Conservation (phyloP, 2,329 filamentous ascomycete genomes). For the Paecilomyces fulvus region DNA sequence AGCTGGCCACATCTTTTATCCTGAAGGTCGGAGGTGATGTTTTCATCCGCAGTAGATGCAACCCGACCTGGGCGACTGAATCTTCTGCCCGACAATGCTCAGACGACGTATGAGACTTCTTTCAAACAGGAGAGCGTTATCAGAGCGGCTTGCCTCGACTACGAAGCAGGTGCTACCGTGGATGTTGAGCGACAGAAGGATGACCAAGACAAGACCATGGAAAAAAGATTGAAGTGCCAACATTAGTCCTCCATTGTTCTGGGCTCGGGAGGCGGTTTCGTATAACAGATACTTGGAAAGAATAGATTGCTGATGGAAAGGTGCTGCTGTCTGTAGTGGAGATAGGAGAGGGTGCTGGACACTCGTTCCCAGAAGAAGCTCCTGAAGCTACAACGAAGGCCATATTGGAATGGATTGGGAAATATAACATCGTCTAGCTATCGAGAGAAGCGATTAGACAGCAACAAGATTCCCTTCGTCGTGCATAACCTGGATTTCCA, state of each 20-base stretch:
- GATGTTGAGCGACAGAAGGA: conserved; percentile 37
- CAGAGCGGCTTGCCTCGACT: conserved; percentile 40
- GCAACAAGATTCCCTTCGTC: no score
- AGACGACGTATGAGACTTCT: conserved; percentile 36
- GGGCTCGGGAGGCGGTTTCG: conserved; percentile 38
- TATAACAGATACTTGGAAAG: conserved; percentile 36
- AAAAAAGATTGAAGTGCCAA: conserved; percentile 34
- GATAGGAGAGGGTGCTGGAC: conserved; percentile 28
- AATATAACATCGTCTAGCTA: not conserved
- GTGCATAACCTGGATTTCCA: no score
- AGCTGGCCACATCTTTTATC: conserved; percentile 38
- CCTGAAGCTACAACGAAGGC: conserved; percentile 24
- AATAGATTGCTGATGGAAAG: conserved; percentile 33
- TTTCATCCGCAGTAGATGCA: conserved; percentile 21
- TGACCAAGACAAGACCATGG: conserved; percentile 40
- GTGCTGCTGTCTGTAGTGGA: conserved; percentile 20
- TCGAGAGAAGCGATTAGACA: not conserved
- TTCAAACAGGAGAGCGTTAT: conserved; percentile 38
- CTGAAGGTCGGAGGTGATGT: conserved; percentile 32
- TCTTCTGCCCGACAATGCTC: conserved; percentile 19
- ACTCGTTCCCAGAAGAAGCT: conserved; percentile 42
- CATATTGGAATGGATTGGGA: conserved; percentile 9
- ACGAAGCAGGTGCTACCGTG: conserved; percentile 34
- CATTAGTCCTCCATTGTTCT: conserved; percentile 38
- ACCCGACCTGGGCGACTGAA: not conserved